Percentiles rank a stretch among this genome's conserved stretches.
Conservation (phyloP, 345 rosid genomes). For the Ceriops zippeliana region DNA sequence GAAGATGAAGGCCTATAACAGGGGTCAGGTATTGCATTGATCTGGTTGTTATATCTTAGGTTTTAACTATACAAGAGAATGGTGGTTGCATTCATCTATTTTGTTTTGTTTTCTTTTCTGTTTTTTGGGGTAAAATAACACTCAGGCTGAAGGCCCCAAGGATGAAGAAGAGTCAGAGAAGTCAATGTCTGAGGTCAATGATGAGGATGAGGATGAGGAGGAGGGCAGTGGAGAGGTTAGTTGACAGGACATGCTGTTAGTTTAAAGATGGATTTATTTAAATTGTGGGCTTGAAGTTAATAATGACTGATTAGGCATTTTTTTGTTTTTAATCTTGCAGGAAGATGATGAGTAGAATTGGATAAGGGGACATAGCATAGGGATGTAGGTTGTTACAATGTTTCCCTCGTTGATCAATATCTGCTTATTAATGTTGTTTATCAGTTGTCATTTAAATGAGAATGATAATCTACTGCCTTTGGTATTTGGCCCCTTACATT, state of each 20-base stretch:
- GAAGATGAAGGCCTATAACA: conserved; percentile 80
- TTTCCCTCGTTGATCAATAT: conserved; percentile 29
- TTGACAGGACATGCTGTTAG: neutral
- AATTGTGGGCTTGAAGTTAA: too few species aligned
- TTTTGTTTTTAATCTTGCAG: conserved; percentile 31
- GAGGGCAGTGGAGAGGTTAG: conserved; percentile 81
- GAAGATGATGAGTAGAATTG: conserved; percentile 68
- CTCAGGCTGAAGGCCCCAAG: conserved; percentile 71
- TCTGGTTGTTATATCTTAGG: neutral
- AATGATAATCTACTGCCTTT: conserved; percentile 29
- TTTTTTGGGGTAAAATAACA: neutral
- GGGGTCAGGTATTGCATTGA: conserved; percentile 46
- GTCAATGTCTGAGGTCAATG: conserved; percentile 88
- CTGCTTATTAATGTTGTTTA: conserved; percentile 31
- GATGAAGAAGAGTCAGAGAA: conserved; percentile 91
- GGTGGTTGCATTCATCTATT: neutral
- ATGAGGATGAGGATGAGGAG: conserved; percentile 77
- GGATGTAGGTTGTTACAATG: conserved; percentile 40
- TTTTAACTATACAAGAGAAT: too few species aligned
- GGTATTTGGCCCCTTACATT: conserved; percentile 19
- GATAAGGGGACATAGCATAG: conserved; percentile 27
- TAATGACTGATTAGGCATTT: neutral
- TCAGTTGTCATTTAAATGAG: conserved; percentile 18
- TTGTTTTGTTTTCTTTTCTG: neutral
- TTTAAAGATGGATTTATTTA: neutral